phyloP scores from a whole-genome alignment of 2,329 filamentous ascomycete genomes.

The Alternaria ventricosa region DNA sequence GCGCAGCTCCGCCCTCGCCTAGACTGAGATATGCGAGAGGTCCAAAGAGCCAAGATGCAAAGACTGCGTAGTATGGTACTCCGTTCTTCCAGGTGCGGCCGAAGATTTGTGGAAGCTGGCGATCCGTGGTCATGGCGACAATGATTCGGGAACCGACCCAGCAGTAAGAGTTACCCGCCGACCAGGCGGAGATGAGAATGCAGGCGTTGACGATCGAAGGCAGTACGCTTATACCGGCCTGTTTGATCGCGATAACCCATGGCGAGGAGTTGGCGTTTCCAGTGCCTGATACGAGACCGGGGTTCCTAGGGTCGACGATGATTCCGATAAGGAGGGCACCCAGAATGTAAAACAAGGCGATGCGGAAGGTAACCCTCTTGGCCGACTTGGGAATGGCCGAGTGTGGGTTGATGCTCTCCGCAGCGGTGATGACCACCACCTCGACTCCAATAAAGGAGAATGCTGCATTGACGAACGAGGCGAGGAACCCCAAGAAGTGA shows the following conservation, averaged over 20 bases:
- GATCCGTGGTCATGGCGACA: slow-evolving; percentile 31
- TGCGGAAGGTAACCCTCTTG: slow-evolving; percentile 54
- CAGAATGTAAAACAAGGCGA: slow-evolving; percentile 53
- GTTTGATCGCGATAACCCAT: slow-evolving; percentile 59
- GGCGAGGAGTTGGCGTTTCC: slow-evolving; percentile 54
- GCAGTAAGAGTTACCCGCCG: slow-evolving; percentile 34
- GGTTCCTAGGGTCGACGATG: slow-evolving; percentile 59
- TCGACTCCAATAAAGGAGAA: slow-evolving; percentile 55
- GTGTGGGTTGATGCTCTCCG: slow-evolving; percentile 69
- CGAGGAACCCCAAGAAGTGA: slow-evolving; percentile 65
- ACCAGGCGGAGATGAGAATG: slow-evolving; percentile 36
- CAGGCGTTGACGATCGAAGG: slow-evolving; percentile 34
- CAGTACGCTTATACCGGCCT: slow-evolving; percentile 52
- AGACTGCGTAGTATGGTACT: slow-evolving; percentile 72
- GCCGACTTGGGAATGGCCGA: slow-evolving; percentile 68
- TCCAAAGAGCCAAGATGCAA: slow-evolving; percentile 62
- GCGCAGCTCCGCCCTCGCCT: slow-evolving; percentile 59
- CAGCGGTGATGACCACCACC: slow-evolving; percentile 67
- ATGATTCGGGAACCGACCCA: slow-evolving; percentile 34
- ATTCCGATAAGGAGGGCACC: slow-evolving; percentile 63
- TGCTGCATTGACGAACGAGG: slow-evolving; percentile 57
- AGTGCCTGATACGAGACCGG: slow-evolving; percentile 37
- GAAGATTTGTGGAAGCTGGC: slow-evolving; percentile 32
- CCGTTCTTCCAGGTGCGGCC: slow-evolving; percentile 60
- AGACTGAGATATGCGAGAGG: slow-evolving; percentile 74